Conservation (phyloP, 192 early-diverging fungal species). For the Coemansia sp. region DNA sequence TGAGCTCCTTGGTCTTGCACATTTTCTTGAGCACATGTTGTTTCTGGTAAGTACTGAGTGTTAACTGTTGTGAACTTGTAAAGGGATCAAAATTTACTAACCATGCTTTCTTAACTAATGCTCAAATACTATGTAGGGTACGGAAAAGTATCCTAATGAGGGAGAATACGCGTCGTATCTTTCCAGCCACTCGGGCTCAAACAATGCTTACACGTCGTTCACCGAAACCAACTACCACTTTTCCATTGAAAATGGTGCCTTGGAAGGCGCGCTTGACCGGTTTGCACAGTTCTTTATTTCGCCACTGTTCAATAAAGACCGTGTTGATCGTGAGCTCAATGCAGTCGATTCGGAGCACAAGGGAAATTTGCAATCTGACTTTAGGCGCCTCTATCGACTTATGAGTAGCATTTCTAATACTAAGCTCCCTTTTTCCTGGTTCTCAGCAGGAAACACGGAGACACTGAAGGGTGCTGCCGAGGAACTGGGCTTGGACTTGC, state of each 20-base stretch:
- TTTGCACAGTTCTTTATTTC: conserved; percentile 88
- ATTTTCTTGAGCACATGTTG: conserved; percentile 72
- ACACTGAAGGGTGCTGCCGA: conserved; percentile 63
- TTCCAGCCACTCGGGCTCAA: conserved; percentile 19
- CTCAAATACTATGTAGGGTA: conserved; percentile 46
- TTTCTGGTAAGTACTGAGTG: conserved; percentile 48
- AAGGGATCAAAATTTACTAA: neutral
- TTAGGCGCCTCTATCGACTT: neutral
- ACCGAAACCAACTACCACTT: conserved; percentile 22
- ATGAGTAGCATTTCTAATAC: conserved; percentile 44
- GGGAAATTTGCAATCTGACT: conserved; percentile 76
- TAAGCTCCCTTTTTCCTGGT: conserved; percentile 77
- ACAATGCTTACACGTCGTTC: conserved; percentile 33
- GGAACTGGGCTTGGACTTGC: conserved; percentile 66
- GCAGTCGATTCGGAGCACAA: conserved; percentile 95
- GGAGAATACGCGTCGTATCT: conserved; percentile 60
- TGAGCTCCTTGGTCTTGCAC: conserved; percentile 67
- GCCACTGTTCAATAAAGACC: conserved; percentile 78
- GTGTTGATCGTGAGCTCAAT: conserved; percentile 83
- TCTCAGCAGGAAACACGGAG: conserved; percentile 81
- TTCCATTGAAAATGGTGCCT: conserved; percentile 35
- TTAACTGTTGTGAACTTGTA: neutral
- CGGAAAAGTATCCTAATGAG: conserved; percentile 68
- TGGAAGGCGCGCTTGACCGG: conserved; percentile 65
- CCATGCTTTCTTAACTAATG: neutral